A percentile compares a stretch with the other conserved stretches of the same genome.
Conservation (phyloP, 2,329 filamentous ascomycete species). For the Aureobasidium sp. region DNA sequence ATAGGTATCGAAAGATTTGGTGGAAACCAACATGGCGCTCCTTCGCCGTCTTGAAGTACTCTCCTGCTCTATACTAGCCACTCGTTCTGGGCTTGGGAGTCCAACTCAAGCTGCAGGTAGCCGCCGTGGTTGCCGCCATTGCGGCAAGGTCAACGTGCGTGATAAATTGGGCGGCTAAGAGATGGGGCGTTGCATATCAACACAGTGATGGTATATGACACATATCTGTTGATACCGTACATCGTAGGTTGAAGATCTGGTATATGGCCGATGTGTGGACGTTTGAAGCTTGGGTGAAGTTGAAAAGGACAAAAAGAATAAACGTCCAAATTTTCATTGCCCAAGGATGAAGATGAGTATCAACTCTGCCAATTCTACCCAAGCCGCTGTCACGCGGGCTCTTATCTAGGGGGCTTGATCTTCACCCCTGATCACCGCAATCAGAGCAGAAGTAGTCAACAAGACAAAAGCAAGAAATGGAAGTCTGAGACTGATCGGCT, state of each 20-base stretch:
- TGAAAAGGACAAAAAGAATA: too few species aligned
- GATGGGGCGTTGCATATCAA: neutral
- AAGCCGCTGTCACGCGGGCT: too few species aligned
- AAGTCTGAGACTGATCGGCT: neutral
- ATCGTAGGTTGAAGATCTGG: too few species aligned
- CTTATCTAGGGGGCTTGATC: too few species aligned
- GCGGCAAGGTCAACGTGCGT: neutral
- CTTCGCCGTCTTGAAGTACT: neutral
- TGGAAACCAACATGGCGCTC: neutral
- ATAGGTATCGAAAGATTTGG: neutral
- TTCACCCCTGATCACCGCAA: slow-evolving; percentile 23
- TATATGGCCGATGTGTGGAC: too few species aligned
- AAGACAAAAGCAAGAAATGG: neutral
- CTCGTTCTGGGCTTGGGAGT: neutral
- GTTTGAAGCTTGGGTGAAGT: too few species aligned
- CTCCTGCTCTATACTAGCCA: neutral
- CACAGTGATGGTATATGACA: neutral
- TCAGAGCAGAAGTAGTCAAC: slow-evolving; percentile 33
- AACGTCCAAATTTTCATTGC: too few species aligned
- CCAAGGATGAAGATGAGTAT: too few species aligned
- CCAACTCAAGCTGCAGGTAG: neutral
- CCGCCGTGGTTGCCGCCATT: neutral
- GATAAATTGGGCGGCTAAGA: neutral
- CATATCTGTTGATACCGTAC: too few species aligned
- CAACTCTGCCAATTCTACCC: too few species aligned